Evolutionary conservation across 208 protist species (phyloP).

Genomic region (Trypanosoma mega): DNA sequence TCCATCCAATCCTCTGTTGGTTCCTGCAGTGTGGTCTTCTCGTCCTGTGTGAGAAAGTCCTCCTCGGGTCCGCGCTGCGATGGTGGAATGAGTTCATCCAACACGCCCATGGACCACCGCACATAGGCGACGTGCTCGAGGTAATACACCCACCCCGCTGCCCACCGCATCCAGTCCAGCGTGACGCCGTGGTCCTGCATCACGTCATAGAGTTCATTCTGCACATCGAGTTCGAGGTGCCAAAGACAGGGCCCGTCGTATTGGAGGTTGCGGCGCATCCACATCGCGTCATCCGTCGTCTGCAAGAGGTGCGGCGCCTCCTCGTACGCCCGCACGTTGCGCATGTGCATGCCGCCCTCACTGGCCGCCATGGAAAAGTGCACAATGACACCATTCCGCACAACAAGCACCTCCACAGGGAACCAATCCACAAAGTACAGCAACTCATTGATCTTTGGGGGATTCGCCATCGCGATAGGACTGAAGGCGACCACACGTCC

Average conservation of each 20-base stretch:
- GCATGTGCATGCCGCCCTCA: constrained; percentile 85
- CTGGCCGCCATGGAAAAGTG: constrained; percentile 76
- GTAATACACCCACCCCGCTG: constrained; percentile 75
- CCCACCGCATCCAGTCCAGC: constrained; percentile 74
- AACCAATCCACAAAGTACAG: constrained; percentile 80
- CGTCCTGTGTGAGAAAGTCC: constrained; percentile 57
- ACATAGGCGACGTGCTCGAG: constrained; percentile 67
- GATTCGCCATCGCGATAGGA: constrained; percentile 57
- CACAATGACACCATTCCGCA: constrained; percentile 67
- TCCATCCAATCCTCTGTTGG: constrained; percentile 64
- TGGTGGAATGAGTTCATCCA: constrained; percentile 67
- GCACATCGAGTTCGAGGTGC: constrained; percentile 81
- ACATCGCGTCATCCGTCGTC: constrained; percentile 46
- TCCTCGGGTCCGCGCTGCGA: constrained; percentile 48
- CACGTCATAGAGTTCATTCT: constrained; percentile 83
- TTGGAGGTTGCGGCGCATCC: constrained; percentile 55
- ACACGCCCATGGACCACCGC: constrained; percentile 59
- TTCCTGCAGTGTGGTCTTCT: constrained; percentile 49
- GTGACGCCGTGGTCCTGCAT: constrained; percentile 84
- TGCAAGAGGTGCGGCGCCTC: constrained; percentile 28
- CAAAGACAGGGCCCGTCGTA: constrained; percentile 86
- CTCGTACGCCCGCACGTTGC: constrained; percentile 83
- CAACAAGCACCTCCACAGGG: constrained; percentile 70
- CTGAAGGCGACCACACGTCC: constrained; percentile 59
- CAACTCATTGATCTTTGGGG: constrained; percentile 51